Evolutionary conservation across 2,329 filamentous ascomycete genomes (phyloP), one percentile per base, ranked within the genome.

Genomic region (Xylaria sp.): DNA sequence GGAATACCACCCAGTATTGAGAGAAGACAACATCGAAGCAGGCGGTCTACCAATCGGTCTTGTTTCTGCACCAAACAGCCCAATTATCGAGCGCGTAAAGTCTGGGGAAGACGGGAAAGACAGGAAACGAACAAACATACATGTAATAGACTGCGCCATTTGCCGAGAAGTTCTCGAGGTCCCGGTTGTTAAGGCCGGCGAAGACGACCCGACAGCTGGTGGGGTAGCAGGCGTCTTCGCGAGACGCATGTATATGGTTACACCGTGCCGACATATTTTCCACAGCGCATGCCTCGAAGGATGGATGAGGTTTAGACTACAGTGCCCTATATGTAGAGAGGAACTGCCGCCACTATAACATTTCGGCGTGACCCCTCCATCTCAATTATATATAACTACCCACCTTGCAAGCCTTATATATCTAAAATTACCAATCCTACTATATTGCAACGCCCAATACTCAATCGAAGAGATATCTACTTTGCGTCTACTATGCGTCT

Each of bases 241-340:
- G 36, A 85, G 95, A 69, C 88, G 94, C 58, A 85, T 88, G 74
- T 98, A 98, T 81, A 99, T 99, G 96, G 93, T 98, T 24, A 99
- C 96, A 65, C 96, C 96, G 56, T 99, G 96, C 80, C 85, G 94
- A 64, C 96, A 99, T 82, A 94, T 98, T 57, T 99, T 99, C 79
- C 96, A 99, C 78, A 96, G 90, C 65, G 84, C 86, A 36, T 99
- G 96, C 80, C 82, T 99, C 73, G 95, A 98, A 81, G 94, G 93
- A 47, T 98, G 96, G 96, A 96, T 99, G 92, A 88, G 93, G 77
- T 94, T 97, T 79, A 84, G 95, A 66, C 81, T 99, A 76, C 93
- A 97, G 82, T 99, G 96, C 81, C 96, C 96, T 0, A 98, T 97
- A 72, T 98, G 96, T 81, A 87, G 96, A 73, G 94, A 98, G 82